These are phyloP conservation scores for Buddleja alternifolia DNA, from an alignment of 257 asterid species.

Conservation along the genomic window DNA sequence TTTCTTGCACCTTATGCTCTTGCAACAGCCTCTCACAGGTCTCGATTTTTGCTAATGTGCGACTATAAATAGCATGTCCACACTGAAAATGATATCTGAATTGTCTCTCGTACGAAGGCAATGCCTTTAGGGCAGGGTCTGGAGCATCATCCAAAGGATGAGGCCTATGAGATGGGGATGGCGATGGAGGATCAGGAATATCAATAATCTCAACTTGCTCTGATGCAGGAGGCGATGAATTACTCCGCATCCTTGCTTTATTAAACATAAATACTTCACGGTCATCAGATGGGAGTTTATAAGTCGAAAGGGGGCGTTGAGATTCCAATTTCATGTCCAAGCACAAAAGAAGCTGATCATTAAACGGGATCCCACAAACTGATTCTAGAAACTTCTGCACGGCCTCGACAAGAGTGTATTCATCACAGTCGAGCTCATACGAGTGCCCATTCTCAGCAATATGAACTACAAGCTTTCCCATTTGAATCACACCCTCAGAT, in stretches of 20 bases:
- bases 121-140: slow-evolving; percentile 88
- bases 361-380: slow-evolving; percentile 53
- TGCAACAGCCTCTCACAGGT: slow-evolving; percentile 68
- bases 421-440: slow-evolving; percentile 68
- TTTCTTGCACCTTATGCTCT: slow-evolving; percentile 92
- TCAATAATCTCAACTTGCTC: slow-evolving; percentile 64
- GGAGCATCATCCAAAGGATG: slow-evolving; percentile 87
- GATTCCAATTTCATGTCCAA: slow-evolving; percentile 84
- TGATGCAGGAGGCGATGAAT: slow-evolving; percentile 56
- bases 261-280: slow-evolving; percentile 80
- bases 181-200: slow-evolving; percentile 64
- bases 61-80: slow-evolving; percentile 71
- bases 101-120: slow-evolving; percentile 91
- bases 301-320: slow-evolving; percentile 67
- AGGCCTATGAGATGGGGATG: slow-evolving; percentile 55
- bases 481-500: slow-evolving; percentile 64
- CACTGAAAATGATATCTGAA: slow-evolving; percentile 87
- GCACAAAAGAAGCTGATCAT: slow-evolving; percentile 88
- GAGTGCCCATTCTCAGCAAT: slow-evolving; percentile 93
- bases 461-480: slow-evolving; percentile 75
- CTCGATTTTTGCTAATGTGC: slow-evolving; percentile 57
- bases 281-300: slow-evolving; percentile 75
- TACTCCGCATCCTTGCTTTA: slow-evolving; percentile 79
- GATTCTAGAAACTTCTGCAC: slow-evolving; percentile 71
- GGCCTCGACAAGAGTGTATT: slow-evolving; percentile 73